Evolutionary conservation across 2,329 filamentous ascomycete species (phyloP), one percentile per base, ranked within the genome.

Genomic region (Colletotrichum australisinense): DNA sequence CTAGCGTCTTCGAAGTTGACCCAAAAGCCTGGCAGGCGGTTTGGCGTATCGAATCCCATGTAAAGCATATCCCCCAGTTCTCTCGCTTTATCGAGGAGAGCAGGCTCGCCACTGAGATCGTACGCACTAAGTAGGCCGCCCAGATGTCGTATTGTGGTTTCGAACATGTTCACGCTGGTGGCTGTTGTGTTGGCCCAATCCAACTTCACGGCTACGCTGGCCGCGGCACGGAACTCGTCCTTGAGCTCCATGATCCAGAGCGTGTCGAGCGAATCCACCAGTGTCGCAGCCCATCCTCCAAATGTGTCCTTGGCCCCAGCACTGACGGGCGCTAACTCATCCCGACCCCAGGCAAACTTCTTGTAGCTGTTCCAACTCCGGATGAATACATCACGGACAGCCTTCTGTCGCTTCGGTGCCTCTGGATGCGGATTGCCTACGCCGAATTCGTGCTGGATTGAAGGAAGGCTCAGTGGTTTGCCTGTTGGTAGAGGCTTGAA

Each of bases 91-190:
- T 82, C 82, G 38, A 93, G 82, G 67, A 93, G 80, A n/a, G 84
- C 83, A 67, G 86, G 82, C 67, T 86, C 86, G 28, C 84, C 85
- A 76, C 90, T 93, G 30, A 94, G 79, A 77, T 94, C 92, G 78
- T 93, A 93, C 0, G 92, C 92, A n/a, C 90, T 88, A 63, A 94
- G 78, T 67, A 94, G 86, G 1, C 92, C 92, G 11, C 92, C 92
- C 0, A 94, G 86, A 78, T 94, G 94, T 52, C 92, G 88, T 69
- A 94, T 94, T 9, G 88, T 93, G 1, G 91, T 93, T 81, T 94
- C 92, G 74, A 94, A 94, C 0, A 93, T 84, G 74, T 92, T 93
- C 57, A 89, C 84, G 14, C 86, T 84, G 3, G 80, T 78, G 1
- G 78, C 78, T 1, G 74, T 76, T 0, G 86, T 88, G 0, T 83